Conservation (phyloP, 2,329 filamentous ascomycete genomes). For the Epichloe hybrida region DNA sequence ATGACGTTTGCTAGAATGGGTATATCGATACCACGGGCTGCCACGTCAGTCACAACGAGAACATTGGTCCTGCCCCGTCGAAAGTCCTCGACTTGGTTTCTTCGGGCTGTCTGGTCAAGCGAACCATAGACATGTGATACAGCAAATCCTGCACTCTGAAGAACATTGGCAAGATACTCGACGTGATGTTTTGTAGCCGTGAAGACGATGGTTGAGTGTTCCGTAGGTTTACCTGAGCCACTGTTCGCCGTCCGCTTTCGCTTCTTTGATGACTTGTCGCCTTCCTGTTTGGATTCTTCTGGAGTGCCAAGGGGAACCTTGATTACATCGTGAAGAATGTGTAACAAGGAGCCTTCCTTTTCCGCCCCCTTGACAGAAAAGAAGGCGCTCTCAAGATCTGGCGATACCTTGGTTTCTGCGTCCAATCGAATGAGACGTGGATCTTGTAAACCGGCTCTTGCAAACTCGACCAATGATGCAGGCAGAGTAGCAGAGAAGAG, state of each 20-base stretch:
- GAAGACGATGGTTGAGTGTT: constrained; percentile 91
- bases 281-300: constrained; percentile 34
- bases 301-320: constrained; percentile 65
- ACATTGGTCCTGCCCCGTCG: constrained; percentile 74
- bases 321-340: constrained; percentile 84
- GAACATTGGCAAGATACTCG: constrained; percentile 74
- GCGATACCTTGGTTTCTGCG: constrained; percentile 89
- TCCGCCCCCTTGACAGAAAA: constrained; percentile 86
- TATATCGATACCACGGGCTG: constrained; percentile 94
- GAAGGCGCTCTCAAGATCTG: constrained; percentile 89
- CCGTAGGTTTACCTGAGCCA: constrained; percentile 53
- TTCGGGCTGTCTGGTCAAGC: constrained; percentile 83
- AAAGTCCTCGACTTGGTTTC: constrained; percentile 85
- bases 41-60: constrained; percentile 90
- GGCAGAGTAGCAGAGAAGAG: constrained; percentile 93
- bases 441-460: constrained; percentile 82
- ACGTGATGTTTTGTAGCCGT: constrained; percentile 94
- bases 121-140: constrained; percentile 93
- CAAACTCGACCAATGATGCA: constrained; percentile 90
- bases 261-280: constrained; percentile 47
- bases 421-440: constrained; percentile 83
- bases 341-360: constrained; percentile 83
- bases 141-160: constrained; percentile 70
- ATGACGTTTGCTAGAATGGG: constrained; percentile 92
- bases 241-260: constrained; percentile 50